These are phyloP conservation scores for Mycena vitilis DNA, from an alignment of 768 basidiomycete genomes.

Conservation along the genomic window DNA sequence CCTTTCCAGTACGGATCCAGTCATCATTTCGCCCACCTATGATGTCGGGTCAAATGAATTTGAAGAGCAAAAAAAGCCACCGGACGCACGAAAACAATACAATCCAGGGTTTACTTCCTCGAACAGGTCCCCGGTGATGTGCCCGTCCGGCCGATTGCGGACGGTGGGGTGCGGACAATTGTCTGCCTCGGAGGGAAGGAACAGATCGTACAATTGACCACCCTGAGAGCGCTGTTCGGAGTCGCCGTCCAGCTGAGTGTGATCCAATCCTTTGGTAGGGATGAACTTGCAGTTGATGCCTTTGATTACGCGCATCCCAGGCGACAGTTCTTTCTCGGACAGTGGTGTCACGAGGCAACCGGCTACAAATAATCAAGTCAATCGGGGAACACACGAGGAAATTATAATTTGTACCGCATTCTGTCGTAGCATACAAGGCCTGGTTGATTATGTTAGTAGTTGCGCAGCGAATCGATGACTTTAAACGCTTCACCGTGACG, in stretches of 20 bases:
- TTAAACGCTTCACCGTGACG: slow-evolving; percentile 10
- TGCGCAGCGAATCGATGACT: background rate
- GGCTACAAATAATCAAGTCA: background rate
- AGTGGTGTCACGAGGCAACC: slow-evolving; percentile 5
- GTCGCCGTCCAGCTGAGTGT: slow-evolving; percentile 28
- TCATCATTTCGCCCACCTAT: slow-evolving; percentile 41
- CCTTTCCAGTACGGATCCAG: slow-evolving; percentile 41
- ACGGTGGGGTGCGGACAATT: slow-evolving; percentile 33
- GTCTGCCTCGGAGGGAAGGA: slow-evolving; percentile 27
- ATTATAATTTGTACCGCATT: slow-evolving; percentile 7
- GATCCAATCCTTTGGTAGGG: slow-evolving; percentile 10
- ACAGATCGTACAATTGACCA: slow-evolving; percentile 26
- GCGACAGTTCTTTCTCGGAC: slow-evolving; percentile 4
- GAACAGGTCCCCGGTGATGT: slow-evolving; percentile 42
- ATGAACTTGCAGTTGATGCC: slow-evolving; percentile 27
- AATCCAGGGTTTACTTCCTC: slow-evolving; percentile 40
- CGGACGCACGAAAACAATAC: slow-evolving; percentile 39
- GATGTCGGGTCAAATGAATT: background rate
- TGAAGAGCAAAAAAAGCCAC: background rate
- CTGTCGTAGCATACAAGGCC: slow-evolving; percentile 30
- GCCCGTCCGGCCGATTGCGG: slow-evolving; percentile 38
- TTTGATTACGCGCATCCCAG: slow-evolving; percentile 26
- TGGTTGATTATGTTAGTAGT: background rate
- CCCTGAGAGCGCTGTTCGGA: background rate
- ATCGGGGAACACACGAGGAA: too few relatives aligned